phyloP scores from a whole-genome alignment of 2,329 filamentous ascomycete species.

The Onygenales sp. region DNA sequence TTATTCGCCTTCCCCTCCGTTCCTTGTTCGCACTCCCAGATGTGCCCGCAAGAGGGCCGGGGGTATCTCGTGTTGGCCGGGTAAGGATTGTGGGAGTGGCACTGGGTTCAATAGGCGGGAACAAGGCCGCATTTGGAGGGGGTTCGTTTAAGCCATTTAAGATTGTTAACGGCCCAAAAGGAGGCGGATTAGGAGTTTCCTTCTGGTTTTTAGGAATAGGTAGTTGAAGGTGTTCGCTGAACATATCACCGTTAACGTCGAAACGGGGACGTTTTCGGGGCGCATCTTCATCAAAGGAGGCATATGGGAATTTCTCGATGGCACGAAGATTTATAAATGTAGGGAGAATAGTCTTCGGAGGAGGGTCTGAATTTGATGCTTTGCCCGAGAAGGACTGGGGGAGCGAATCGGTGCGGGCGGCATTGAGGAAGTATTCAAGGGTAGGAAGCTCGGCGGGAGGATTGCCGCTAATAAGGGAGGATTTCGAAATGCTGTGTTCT shows the following conservation, averaged over 20 bases:
- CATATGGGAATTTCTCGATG: slow-evolving; percentile 34
- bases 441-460: slow-evolving; percentile 28
- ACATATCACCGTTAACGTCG: slow-evolving; percentile 31
- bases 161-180: slow-evolving; percentile 37
- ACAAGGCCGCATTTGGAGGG: slow-evolving; percentile 50
- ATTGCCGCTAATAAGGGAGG: slow-evolving; percentile 17
- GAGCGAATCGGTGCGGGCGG: slow-evolving; percentile 25
- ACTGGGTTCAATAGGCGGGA: slow-evolving; percentile 51
- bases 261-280: slow-evolving; percentile 35
- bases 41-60: slow-evolving; percentile 1
- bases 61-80: slow-evolving; percentile 22
- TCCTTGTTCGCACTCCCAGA: slow-evolving; percentile 12
- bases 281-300: slow-evolving; percentile 29
- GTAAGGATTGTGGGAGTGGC: slow-evolving; percentile 28
- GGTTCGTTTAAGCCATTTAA: slow-evolving; percentile 55
- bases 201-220: slow-evolving; percentile 40
- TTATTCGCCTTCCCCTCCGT: slow-evolving; percentile 24
- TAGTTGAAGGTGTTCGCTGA: slow-evolving; percentile 37
- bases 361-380: slow-evolving; percentile 25
- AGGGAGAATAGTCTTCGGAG: slow-evolving; percentile 32
- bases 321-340: slow-evolving; percentile 40
- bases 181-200: slow-evolving; percentile 31
- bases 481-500: slow-evolving; percentile 21
- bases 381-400: slow-evolving; percentile 22
- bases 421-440: slow-evolving; percentile 27